Base-by-base conservation (phyloP, 2,329 filamentous ascomycete genomes). In the Hymenoscyphus linearis region DNA sequence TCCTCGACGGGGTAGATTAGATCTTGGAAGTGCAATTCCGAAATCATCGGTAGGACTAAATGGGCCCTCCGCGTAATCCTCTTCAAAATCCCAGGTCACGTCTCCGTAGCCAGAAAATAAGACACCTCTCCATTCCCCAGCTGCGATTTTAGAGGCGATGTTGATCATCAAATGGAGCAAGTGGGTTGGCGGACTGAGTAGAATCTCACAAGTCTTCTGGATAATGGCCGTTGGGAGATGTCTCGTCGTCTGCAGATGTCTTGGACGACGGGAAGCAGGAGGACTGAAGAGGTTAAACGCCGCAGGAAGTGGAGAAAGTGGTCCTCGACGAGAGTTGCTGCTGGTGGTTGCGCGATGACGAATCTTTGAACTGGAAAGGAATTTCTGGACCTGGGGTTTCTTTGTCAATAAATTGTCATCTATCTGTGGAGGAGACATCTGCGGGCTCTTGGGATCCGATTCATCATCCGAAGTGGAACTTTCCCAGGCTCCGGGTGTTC, bases 151-250 rank as follows among this genome's bases (percentile, higher is more conserved):
- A 0, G 89, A 87, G 0, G 92, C 90, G 60, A 96, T 90, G 60
- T 86, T 85, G 4, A 96, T 81, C 80, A 96, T 92, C 47, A 96
- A 78, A 27, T 85, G 80, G 37, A 96, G 83, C 1, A 96, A 81
- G 68, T 93, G 85, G 36, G 87, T 84, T 0, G 93, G 91, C n/a
- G 91, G 91, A 0, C 89, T 86, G 14, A 96, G 77, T 3, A 96
- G 81, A 34, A 95, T 81, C 57, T 90, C 86, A 65, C 84, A 86
- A 0, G 91, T 92, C 75, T 90, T 93, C 60, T 87, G 84, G 27
- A 96, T 82, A 34, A 96, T 82, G 2, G 85, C 82, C 57, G 84
- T 77, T 0, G 85, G 83, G 34, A 88, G 76, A 52, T 80, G 77
- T 58, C 80, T 78, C 36, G 81, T 76, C 0, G 78, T 76, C 37